phyloP scores from a whole-genome alignment of 805 yeast species.

The Jamesozyma hellenica region DNA sequence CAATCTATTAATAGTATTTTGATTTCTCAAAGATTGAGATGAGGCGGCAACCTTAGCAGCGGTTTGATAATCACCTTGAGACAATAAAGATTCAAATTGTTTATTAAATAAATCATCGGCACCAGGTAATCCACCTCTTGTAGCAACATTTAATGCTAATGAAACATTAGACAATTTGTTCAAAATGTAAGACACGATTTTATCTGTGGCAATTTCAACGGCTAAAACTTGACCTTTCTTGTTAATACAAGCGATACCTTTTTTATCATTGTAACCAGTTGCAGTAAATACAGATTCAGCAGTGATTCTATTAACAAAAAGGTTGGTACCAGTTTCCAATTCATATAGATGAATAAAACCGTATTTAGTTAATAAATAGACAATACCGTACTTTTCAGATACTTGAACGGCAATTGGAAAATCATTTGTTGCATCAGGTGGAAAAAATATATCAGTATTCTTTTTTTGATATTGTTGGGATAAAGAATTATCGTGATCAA shows the following conservation, averaged over 20 bases:
- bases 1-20: conserved; percentile 85
- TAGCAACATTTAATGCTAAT: conserved; percentile 77
- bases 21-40: conserved; percentile 85
- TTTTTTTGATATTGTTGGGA: conserved; percentile 77
- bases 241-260: conserved; percentile 89
- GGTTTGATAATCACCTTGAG: conserved; percentile 75
- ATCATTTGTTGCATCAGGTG: conserved; percentile 91
- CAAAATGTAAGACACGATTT: conserved; percentile 81
- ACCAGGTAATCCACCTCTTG: conserved; percentile 95
- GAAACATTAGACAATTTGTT: conserved; percentile 77
- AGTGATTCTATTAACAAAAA: conserved; percentile 92
- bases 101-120: conserved; percentile 86
- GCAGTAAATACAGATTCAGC: conserved; percentile 94
- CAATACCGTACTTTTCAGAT: conserved; percentile 74
- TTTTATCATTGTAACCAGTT: conserved; percentile 52
- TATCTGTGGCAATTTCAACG: conserved; percentile 76
- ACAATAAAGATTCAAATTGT: conserved; percentile 79
- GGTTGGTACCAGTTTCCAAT: conserved; percentile 80
- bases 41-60: conserved; percentile 98
- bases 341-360: conserved; percentile 96
- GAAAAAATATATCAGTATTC: conserved; percentile 87
- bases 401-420: conserved; percentile 92
- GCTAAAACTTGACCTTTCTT: conserved; percentile 91
- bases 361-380: conserved; percentile 84
- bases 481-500: conserved; percentile 79